Conservation (phyloP, 306 rosid genomes). For the Erythrophleum fordii region DNA sequence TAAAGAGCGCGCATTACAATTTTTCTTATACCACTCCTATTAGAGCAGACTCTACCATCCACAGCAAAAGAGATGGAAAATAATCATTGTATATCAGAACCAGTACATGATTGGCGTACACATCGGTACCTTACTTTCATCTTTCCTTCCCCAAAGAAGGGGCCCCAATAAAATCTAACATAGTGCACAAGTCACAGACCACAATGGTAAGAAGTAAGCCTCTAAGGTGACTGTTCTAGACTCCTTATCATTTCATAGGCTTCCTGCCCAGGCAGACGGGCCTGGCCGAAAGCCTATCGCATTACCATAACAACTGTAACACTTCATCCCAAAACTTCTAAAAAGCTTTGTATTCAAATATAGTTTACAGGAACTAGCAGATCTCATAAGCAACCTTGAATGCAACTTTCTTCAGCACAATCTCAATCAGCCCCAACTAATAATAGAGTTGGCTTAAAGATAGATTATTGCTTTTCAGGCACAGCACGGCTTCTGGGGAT, state of each 20-base stretch:
- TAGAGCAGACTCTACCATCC: background rate
- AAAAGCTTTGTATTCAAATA: background rate
- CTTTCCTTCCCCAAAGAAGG: background rate
- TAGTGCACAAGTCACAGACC: background rate
- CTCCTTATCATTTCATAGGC: background rate
- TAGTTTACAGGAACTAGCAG: background rate
- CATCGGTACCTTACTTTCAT: background rate
- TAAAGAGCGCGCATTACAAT: background rate
- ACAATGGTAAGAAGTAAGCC: background rate
- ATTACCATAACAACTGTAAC: background rate
- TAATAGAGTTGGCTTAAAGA: slow-evolving; percentile 1
- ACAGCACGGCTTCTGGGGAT: slow-evolving; percentile 8
- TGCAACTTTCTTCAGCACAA: background rate
- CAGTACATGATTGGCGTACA: background rate
- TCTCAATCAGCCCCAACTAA: background rate
- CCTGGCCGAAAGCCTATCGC: background rate
- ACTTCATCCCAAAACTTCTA: background rate
- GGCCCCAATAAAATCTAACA: background rate
- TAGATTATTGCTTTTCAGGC: slow-evolving; percentile 8
- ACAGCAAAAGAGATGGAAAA: background rate
- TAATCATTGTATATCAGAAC: background rate
- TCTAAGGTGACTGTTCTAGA: background rate
- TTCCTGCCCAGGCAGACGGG: background rate
- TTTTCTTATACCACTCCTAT: background rate
- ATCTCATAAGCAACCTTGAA: background rate